Evolutionary conservation across 768 basidiomycete genomes (phyloP).

Genomic region (Leucocoprinus birnbaumii): DNA sequence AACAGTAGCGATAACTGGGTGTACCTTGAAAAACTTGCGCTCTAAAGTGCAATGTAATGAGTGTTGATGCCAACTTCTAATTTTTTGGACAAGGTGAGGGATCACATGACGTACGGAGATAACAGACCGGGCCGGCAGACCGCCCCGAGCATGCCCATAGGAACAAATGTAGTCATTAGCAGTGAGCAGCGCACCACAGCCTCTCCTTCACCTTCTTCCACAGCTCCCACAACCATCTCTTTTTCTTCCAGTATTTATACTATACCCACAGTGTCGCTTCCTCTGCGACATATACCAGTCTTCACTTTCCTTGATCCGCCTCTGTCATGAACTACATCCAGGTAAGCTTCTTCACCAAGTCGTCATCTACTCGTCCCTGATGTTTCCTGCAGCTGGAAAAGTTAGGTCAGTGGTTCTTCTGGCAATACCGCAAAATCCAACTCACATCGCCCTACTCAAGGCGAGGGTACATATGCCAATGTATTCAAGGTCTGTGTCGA

Average conservation of each 20-base stretch:
- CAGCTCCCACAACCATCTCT: slow-evolving; percentile 6
- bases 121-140: slow-evolving; percentile 1
- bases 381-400: slow-evolving; percentile 74
- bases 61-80: background rate
- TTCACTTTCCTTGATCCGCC: background rate
- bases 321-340: slow-evolving; percentile 51
- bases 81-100: background rate
- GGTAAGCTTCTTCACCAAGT: slow-evolving; percentile 25
- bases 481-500: slow-evolving; percentile 80
- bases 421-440: background rate
- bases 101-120: too few relatives aligned
- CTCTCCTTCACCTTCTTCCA: slow-evolving; percentile 4
- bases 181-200: slow-evolving; percentile 2
- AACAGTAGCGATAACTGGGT: background rate
- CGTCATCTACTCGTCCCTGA: slow-evolving; percentile 7
- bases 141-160: slow-evolving; percentile 3
- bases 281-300: background rate
- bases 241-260: background rate
- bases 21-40: slow-evolving; percentile 1
- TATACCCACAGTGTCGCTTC: background rate
- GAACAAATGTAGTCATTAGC: slow-evolving; percentile 4
- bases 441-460: slow-evolving; percentile 52
- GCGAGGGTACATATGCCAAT: slow-evolving; percentile 93
- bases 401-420: slow-evolving; percentile 60
- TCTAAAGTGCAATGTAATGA: background rate